Evolutionary conservation across 768 basidiomycete genomes (phyloP), one percentile per base, ranked within the genome.

Genomic region (Amanita phalloides): DNA sequence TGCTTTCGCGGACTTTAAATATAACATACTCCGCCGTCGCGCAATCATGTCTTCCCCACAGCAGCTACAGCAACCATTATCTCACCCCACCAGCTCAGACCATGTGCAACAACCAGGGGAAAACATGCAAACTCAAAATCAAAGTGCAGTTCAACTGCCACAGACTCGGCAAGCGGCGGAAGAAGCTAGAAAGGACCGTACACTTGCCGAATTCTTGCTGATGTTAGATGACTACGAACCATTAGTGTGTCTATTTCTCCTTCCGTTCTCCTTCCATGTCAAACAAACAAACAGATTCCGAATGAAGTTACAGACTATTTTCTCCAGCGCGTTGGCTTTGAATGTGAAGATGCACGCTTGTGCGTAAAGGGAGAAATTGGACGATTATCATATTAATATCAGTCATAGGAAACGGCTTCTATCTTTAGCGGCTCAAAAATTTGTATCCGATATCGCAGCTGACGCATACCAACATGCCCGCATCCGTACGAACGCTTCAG

Each of bases 401-500:
- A 42, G 37, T 46, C 54, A 6, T 64, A 96, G 94, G 52, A 97
- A 96, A 71, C 88, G 95, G 2, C 79, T 99, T 14, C 74, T 99
- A 23, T 93, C 95, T 0, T 77, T 98, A 10, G 94, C 96, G 2
- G 92, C 96, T 0, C 96, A 99, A 63, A 97, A 98, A 62, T 98
- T 99, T 63, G 85, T 98, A 41, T 90, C 93, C 6, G 95, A 98
- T 62, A 94, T 99, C 51, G 88, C 95, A 2, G 81, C 89, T 2
- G 96, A 99, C 65, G 93, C 96, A 8, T 98, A 90, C 68, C 93
- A 97, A 62, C 95, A 97, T 67, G 96, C 96, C 6, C 88, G 95
- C 28, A 90, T 98, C 60, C 82, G 96, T 35, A 90, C 90, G 1
- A 95, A 90, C 54, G 91, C 90, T 33, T 64, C 83, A 4, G 80